Percentiles rank a stretch among this genome's conserved stretches.
phyloP scores from a whole-genome alignment of 2,329 filamentous ascomycete genomes.

The Cryphonectria nitschkei region DNA sequence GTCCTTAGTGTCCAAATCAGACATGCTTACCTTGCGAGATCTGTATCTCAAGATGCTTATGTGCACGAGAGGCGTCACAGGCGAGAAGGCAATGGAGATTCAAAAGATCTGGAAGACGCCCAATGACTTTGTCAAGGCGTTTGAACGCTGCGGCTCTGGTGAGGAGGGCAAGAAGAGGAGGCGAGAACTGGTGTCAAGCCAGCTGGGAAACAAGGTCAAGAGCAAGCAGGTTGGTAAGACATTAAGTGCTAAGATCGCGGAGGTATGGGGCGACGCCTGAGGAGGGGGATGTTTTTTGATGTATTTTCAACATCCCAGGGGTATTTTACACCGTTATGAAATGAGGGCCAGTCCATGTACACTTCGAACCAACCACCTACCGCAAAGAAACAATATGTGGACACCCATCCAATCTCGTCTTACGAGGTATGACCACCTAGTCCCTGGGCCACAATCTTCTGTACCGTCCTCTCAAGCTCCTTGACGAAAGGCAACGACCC shows the following conservation, averaged over 20 bases:
- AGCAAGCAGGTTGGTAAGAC: constrained; percentile 69
- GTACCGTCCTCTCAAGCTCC: constrained; percentile 74
- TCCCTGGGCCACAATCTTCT: constrained; percentile 74
- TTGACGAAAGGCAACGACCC: constrained; percentile 63
- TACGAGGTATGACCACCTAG: constrained; percentile 41
- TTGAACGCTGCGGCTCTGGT: constrained; percentile 55
- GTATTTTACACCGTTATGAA: not conserved
- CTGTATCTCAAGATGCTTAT: constrained; percentile 85
- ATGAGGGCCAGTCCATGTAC: not conserved
- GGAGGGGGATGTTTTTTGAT: constrained; percentile 28
- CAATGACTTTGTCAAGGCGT: constrained; percentile 71
- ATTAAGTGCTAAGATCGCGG: constrained; percentile 71
- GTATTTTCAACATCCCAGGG: not conserved
- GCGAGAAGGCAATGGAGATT: constrained; percentile 79
- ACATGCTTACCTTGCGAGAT: constrained; percentile 73
- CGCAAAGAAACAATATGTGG: not conserved
- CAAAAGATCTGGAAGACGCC: constrained; percentile 80
- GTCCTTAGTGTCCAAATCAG: constrained; percentile 74
- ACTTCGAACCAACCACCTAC: not conserved
- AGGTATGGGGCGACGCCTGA: constrained; percentile 67
- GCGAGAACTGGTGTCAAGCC: constrained; percentile 61
- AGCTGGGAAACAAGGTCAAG: constrained; percentile 63
- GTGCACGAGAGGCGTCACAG: constrained; percentile 75
- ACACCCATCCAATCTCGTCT: not conserved
- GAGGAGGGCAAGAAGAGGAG: constrained; percentile 59